Evolutionary conservation across 1,284 basidiomycete genomes (phyloP), one percentile per base, ranked within the genome.

Genomic region (Boletellus deceptivus): DNA sequence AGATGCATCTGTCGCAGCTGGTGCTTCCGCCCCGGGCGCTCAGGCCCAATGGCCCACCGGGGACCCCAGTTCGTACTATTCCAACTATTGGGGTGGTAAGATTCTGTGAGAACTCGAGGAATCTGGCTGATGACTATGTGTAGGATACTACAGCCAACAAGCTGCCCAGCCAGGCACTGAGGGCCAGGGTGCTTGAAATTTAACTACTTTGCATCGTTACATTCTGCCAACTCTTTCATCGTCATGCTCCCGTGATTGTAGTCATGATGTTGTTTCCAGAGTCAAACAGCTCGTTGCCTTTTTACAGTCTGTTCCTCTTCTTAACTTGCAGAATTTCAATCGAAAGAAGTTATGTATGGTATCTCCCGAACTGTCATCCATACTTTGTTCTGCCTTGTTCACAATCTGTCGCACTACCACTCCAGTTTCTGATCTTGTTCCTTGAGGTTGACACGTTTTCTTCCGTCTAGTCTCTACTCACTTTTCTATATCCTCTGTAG

Each of bases 81-180:
- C 81, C 48, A 86, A 87, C 64, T 91, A 90, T 65, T 91, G 89
- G 89, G 85, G 89, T 65, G 86, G 86, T 89, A 52, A 67, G 85
- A 16, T 42, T 51, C 24, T 37, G 20, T 38, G 18, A 39, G 20
- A 17, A 16, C 39, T 43, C 29, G 16, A 27, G 50, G 31, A 43
- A 25, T 41, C 39, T 17, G 27, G 13, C 54, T 64, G 48, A 62
- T 61, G 17, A 59, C 55, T 34, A 18, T 34, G 36, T 49, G 2
- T 48, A 90, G 88, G 87, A 56, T 91, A 91, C 64, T 91, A 91
- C 60, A 80, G 81, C 47, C 88, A 89, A 67, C 83, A 85, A 67
- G 75, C 78, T 57, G 75, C 75, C 50, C 83, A 83, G 62, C 82
- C 82, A 53, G 75, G 77, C 53, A 69, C 75, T 55, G 84, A 86